Conservation (phyloP, 78 protist genomes). For the Tieghemostelium lacteum region DNA sequence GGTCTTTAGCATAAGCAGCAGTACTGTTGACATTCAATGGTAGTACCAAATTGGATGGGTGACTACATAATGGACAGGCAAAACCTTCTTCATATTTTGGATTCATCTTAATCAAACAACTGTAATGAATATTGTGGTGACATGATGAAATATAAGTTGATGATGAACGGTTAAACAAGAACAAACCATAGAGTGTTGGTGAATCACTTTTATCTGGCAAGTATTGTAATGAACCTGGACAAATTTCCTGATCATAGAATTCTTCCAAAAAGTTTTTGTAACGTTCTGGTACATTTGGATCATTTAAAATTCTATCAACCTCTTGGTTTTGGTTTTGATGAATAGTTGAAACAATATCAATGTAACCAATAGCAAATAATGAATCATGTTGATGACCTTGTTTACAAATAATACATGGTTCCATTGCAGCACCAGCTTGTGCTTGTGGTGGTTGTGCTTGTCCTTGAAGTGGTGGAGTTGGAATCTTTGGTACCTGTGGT, state of each 20-base stretch:
- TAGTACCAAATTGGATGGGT: constrained; percentile 27
- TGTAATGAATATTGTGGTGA: constrained; percentile 60
- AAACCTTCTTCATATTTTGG: constrained; percentile 31
- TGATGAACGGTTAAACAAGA: constrained; percentile 33
- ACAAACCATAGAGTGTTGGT: constrained; percentile 42
- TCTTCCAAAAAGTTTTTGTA: constrained; percentile 41
- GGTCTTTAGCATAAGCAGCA: constrained; percentile 2
- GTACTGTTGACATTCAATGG: constrained; percentile 21
- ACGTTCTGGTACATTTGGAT: constrained; percentile 18
- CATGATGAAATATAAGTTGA: constrained; percentile 61
- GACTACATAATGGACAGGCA: constrained; percentile 58
- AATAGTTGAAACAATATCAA: constrained; percentile 32
- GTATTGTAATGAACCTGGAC: constrained; percentile 53
- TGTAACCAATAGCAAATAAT: constrained; percentile 53
- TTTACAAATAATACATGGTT: constrained; percentile 65
- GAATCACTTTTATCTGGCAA: constrained; percentile 40
- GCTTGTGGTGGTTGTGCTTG: not conserved
- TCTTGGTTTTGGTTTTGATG: constrained; percentile 16
- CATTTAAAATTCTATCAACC: not conserved
- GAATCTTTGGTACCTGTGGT: not conserved
- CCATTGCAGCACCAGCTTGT: not conserved
- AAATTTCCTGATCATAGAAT: constrained; percentile 13
- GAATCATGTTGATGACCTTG: constrained; percentile 29
- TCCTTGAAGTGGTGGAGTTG: not conserved
- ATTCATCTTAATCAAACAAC: constrained; percentile 17